A percentile compares a stretch with the other conserved stretches of the same genome.
Evolutionary conservation across 805 yeast genomes (phyloP).

Genomic region (Torulaspora gathmanii): DNA sequence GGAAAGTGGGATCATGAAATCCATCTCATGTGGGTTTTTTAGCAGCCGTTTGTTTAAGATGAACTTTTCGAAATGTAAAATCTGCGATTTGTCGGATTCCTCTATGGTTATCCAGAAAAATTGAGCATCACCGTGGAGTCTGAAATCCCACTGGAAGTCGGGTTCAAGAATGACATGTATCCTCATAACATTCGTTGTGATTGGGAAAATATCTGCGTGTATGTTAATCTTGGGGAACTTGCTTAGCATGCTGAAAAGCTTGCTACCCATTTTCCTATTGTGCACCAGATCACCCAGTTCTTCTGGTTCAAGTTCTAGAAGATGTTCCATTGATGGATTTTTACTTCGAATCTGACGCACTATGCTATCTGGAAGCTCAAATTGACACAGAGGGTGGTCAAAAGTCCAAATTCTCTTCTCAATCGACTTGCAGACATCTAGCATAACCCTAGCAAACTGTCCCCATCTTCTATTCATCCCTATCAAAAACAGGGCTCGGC

Average conservation of each 20-base stretch:
- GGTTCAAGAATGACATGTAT: constrained; percentile 66
- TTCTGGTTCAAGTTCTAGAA: constrained; percentile 64
- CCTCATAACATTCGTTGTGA: constrained; percentile 80
- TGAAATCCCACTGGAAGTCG: constrained; percentile 81
- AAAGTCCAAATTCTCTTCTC: constrained; percentile 84
- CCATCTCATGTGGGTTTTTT: constrained; percentile 61
- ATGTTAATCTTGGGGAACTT: constrained; percentile 73
- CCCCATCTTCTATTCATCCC: constrained; percentile 95
- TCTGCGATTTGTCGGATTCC: constrained; percentile 66
- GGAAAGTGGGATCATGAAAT: constrained; percentile 85
- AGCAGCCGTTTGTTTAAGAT: constrained; percentile 58
- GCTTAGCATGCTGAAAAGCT: constrained; percentile 54
- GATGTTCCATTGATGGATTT: constrained; percentile 61
- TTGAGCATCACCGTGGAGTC: constrained; percentile 76
- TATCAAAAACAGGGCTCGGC: constrained; percentile 83
- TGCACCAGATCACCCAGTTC: constrained; percentile 91
- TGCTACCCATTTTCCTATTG: constrained; percentile 67
- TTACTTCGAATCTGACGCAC: constrained; percentile 57
- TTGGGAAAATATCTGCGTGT: constrained; percentile 81
- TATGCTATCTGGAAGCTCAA: constrained; percentile 68
- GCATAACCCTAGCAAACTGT: constrained; percentile 60
- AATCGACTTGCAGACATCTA: constrained; percentile 80
- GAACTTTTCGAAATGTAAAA: constrained; percentile 79
- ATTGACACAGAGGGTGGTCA: constrained; percentile 85
- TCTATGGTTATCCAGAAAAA: constrained; percentile 92